These are phyloP conservation scores for Synchytrium microbalum DNA, from an alignment of 371 early-diverging fungal genomes.

Conservation along the genomic window DNA sequence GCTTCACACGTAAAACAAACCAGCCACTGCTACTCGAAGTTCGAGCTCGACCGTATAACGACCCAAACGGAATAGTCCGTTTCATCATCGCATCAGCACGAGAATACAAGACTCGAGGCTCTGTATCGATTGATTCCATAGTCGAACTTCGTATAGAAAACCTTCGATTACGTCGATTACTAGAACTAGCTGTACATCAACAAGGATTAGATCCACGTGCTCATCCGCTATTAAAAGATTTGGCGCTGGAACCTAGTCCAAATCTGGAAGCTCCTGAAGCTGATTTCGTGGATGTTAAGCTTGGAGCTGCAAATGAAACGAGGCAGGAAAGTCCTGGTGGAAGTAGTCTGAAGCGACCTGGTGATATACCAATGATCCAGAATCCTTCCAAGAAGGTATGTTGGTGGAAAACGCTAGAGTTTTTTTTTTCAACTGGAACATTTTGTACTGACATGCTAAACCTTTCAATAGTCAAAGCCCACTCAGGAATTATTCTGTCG, in stretches of 20 bases:
- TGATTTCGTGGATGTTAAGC: not conserved
- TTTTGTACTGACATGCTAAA: too few relatives aligned
- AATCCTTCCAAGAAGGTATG: too few relatives aligned
- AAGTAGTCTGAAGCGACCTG: too few relatives aligned
- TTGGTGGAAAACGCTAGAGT: too few relatives aligned
- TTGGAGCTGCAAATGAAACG: not conserved
- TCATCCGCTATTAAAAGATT: slow-evolving; percentile 19
- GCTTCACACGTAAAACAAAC: slow-evolving; percentile 18
- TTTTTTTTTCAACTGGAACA: too few relatives aligned
- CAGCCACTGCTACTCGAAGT: slow-evolving; percentile 21
- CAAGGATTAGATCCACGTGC: slow-evolving; percentile 20
- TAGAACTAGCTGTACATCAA: slow-evolving; percentile 12
- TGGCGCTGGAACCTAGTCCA: not conserved
- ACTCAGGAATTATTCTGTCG: slow-evolving; percentile 13
- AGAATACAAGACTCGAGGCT: slow-evolving; percentile 16
- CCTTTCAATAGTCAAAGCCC: too few relatives aligned
- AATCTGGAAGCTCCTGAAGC: not conserved
- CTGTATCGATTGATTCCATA: slow-evolving; percentile 20
- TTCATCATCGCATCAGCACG: slow-evolving; percentile 17
- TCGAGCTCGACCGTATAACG: slow-evolving; percentile 14
- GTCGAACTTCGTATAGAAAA: slow-evolving; percentile 28
- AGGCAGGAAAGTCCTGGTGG: too few relatives aligned
- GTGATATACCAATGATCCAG: too few relatives aligned
- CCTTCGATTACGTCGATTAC: slow-evolving; percentile 16
- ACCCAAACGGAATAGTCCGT: slow-evolving; percentile 4